Percentiles rank a stretch among this genome's conserved stretches.
Evolutionary conservation across 805 yeast genomes (phyloP).

Genomic region (Yamadazyma kitorensis): DNA sequence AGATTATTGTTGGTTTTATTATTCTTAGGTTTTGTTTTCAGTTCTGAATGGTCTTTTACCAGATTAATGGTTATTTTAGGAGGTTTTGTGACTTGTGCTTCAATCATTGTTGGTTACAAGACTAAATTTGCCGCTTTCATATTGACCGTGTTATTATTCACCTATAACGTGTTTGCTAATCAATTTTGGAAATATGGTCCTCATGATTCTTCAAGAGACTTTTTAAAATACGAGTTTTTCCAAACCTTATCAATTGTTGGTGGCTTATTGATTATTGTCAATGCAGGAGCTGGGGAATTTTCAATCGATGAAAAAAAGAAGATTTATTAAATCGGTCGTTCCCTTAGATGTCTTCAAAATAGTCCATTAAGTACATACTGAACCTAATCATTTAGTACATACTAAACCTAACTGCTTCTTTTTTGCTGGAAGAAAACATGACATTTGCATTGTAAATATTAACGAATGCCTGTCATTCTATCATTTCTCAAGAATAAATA

Average conservation of each 20-base stretch:
- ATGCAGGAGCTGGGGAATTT: constrained; percentile 94
- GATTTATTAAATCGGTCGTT: constrained; percentile 63
- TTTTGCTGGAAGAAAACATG: no score
- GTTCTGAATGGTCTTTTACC: constrained; percentile 67
- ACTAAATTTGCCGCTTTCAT: constrained; percentile 82
- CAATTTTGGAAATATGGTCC: constrained; percentile 82
- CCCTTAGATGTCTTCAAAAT: no score
- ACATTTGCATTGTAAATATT: no score
- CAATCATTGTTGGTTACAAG: constrained; percentile 89
- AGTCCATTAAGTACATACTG: no score
- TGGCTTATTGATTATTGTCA: constrained; percentile 84
- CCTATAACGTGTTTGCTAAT: constrained; percentile 77
- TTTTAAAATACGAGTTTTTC: constrained; percentile 86
- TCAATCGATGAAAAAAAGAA: constrained; percentile 95
- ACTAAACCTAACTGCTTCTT: no score
- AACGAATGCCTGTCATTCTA: no score
- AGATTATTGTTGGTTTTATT: constrained; percentile 80
- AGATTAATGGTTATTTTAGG: constrained; percentile 62
- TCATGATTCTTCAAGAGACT: constrained; percentile 79
- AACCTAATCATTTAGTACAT: no score
- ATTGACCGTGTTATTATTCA: constrained; percentile 63
- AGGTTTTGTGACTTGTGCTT: constrained; percentile 67
- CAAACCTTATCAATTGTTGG: constrained; percentile 95
- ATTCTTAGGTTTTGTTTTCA: constrained; percentile 80
- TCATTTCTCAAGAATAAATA: no score